Base-by-base conservation (phyloP, 805 yeast genomes). In the Candida corydali region DNA sequence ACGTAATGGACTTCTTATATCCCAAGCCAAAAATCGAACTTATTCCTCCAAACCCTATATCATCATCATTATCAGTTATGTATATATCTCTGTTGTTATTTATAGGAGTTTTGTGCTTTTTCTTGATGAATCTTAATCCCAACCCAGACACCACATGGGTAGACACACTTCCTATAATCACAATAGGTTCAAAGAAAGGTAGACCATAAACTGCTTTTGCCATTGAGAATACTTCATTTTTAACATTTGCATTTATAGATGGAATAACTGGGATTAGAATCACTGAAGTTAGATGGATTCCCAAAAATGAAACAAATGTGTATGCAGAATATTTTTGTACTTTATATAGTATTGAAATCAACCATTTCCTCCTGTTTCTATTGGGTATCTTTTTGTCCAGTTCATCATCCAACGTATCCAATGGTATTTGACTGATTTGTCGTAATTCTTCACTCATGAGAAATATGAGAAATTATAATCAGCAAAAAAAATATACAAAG, bases 271-370 rank as follows among this genome's bases (percentile, higher is more conserved):
- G 91, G 0, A 73, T 65, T 1, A 75, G 44, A 0, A 75, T 61
- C 4, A 78, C 82, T 0, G 81, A 65, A 1, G 76, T 41, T 0
- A 75, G 48, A 52, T 84, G 93, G 8, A 83, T 55, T 0, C 75
- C 69, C 1, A 78, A 55, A 51, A 84, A 84, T 2, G 70, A 57
- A 0, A 72, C 51, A 51, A 84, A 76, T 8, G 78, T 63, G 34
- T 76, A 68, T 0, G 85, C 78, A 10, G 85, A 73, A 54, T 75
- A 79, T 50, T 75, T 75, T 56, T 84, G 93, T 16, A 51, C 34
- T 32, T 52, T 53, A 10, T 18, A 34, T 24, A 40, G 34, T 9
- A 31, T 25, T 38, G 41, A 10, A 54, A 49, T 8, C 36, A 43
- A 14, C 39, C 36, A 16, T 49, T 37, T 20, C 44, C 40, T 26